These are phyloP conservation scores for Fonsecaea nubica DNA, from an alignment of 2,329 filamentous ascomycete species.

Conservation along the genomic window DNA sequence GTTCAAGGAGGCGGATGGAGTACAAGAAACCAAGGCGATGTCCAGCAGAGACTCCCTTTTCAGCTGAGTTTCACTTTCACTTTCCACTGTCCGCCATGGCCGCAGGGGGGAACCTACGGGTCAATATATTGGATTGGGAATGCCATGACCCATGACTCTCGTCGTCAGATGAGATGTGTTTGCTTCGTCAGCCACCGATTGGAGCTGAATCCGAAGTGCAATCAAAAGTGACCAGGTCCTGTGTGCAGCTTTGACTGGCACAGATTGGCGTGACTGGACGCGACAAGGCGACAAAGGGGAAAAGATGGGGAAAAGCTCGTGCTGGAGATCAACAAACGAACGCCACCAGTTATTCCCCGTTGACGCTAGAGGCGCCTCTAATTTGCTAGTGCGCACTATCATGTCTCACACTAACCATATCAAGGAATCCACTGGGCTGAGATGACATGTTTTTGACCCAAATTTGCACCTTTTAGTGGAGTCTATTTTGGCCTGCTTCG, in stretches of 20 bases:
- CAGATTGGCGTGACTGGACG: no score
- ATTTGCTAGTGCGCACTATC: background rate
- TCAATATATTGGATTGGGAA: background rate
- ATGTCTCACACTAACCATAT: no score
- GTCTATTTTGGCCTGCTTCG: no score
- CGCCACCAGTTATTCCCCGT: slow-evolving; percentile 3
- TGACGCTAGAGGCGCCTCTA: background rate
- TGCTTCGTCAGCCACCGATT: slow-evolving; percentile 1
- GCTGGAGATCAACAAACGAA: background rate
- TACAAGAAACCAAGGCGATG: background rate
- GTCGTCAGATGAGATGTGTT: background rate
- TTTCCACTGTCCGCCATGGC: background rate
- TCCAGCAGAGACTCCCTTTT: background rate
- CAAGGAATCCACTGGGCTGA: no score
- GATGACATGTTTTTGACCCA: no score
- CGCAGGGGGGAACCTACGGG: background rate
- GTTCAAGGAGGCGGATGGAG: background rate
- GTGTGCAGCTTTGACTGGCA: background rate
- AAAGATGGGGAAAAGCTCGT: background rate
- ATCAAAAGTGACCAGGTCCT: background rate
- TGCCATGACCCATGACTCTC: background rate
- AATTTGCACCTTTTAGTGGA: no score
- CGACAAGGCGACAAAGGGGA: background rate
- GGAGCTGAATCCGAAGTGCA: background rate
- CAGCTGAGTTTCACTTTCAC: background rate